Evolutionary conservation across 2,329 filamentous ascomycete genomes (phyloP).

Genomic region (Colletotrichum sojae): DNA sequence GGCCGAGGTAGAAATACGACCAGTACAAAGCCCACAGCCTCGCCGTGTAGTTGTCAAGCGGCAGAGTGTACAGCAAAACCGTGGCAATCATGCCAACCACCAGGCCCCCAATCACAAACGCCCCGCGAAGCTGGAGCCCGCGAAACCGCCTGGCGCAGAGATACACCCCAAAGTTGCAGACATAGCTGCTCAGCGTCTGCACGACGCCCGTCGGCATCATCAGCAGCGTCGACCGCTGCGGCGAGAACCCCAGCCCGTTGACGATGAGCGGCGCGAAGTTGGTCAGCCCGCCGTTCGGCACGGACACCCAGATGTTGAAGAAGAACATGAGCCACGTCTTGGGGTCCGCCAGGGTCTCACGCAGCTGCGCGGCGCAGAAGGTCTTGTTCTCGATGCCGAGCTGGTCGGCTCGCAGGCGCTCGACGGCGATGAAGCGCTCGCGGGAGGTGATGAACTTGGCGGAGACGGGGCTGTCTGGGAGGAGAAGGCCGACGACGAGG

Average conservation of each 20-base stretch:
- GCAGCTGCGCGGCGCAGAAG: constrained; percentile 62
- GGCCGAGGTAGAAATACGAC: constrained; percentile 49
- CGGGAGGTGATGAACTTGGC: constrained; percentile 62
- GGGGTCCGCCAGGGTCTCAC: constrained; percentile 68
- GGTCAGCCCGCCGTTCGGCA: constrained; percentile 74
- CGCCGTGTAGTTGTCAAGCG: constrained; percentile 45
- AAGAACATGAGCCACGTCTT: constrained; percentile 71
- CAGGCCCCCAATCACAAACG: constrained; percentile 42
- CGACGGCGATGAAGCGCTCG: constrained; percentile 63
- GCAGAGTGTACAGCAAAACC: constrained; percentile 48
- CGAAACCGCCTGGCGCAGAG: constrained; percentile 44
- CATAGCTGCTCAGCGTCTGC: constrained; percentile 50
- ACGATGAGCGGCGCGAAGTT: constrained; percentile 59
- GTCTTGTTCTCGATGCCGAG: constrained; percentile 68
- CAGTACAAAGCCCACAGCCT: constrained; percentile 52
- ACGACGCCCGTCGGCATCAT: constrained; percentile 49
- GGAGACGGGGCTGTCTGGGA: constrained; percentile 67
- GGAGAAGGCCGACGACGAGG: constrained; percentile 65
- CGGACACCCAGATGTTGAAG: constrained; percentile 65
- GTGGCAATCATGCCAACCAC: constrained; percentile 46
- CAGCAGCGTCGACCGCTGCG: constrained; percentile 52
- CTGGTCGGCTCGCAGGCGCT: constrained; percentile 64
- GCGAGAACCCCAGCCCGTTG: constrained; percentile 57
- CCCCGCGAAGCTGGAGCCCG: constrained; percentile 39
- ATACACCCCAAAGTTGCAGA: constrained; percentile 55